These are phyloP conservation scores for Erysimum cheiranthoides DNA, from an alignment of 345 rosid species.

Conservation along the genomic window DNA sequence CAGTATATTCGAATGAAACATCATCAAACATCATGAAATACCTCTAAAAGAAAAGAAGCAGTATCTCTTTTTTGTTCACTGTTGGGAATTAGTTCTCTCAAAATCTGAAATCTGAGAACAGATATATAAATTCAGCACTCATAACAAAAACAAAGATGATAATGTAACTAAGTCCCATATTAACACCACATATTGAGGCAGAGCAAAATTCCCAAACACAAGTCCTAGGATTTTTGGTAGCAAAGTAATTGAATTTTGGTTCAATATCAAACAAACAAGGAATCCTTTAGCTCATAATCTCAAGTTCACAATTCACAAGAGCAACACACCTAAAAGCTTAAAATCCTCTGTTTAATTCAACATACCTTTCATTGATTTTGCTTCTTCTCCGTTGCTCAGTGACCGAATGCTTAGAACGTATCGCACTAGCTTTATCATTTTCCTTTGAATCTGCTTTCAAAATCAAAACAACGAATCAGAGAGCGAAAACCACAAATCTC, in stretches of 20 bases:
- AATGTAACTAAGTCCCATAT: neutral
- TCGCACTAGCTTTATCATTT: constrained; percentile 71
- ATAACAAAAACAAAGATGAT: neutral
- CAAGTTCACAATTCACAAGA: neutral
- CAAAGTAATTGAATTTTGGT: neutral
- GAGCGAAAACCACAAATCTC: neutral
- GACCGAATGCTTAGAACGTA: constrained; percentile 93
- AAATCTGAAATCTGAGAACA: constrained; percentile 81
- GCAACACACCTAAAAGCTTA: constrained; percentile 5
- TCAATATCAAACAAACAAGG: constrained; percentile 1
- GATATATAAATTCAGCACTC: constrained; percentile 12
- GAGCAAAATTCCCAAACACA: constrained; percentile 19
- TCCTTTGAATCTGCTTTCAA: constrained; percentile 69
- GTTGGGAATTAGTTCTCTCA: constrained; percentile 91
- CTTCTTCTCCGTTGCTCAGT: constrained; percentile 95
- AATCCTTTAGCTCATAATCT: neutral
- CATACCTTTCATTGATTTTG: constrained; percentile 94
- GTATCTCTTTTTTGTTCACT: constrained; percentile 93
- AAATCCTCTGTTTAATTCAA: neutral
- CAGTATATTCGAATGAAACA: neutral
- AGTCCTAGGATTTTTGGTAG: neutral
- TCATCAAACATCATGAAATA: constrained; percentile 21
- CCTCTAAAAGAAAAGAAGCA: constrained; percentile 96
- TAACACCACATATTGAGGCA: neutral
- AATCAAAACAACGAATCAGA: constrained; percentile 31